Base-by-base conservation (phyloP, 1,284 basidiomycete species). In the Ceratobasidium sp. region DNA sequence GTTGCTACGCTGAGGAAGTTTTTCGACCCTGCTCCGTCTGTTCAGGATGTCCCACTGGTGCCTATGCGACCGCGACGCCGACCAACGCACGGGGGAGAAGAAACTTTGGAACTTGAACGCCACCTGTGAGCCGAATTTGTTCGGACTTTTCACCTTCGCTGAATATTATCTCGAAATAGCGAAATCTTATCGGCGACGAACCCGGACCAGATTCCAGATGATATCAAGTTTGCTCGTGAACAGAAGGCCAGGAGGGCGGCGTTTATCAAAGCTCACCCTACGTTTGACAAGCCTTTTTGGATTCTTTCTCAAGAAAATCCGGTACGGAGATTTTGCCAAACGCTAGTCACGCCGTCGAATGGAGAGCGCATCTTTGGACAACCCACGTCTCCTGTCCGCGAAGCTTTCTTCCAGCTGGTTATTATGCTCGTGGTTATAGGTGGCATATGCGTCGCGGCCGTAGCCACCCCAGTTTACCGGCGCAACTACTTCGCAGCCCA, bases 281-380 rank as follows among this genome's bases (percentile, higher is more conserved):
- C 90, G 0, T 99, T 92, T 78, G 96, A 98, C 81, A 91, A 90
- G 77, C 88, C 92, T 0, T 91, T 98, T 76, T 98, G 94, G 90
- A 76, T 97, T 9, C 92, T 98, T 79, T 88, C 90, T 2, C 95
- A 97, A 81, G 86, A 87, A 76, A 95, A 92, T 76, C 80, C 82
- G 3, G 60, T 97, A 51, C 90, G 96, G 0, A 85, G 84, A 64
- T 80, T 90, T 72, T 98, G 93, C 79, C 96, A 99, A 81, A 88
- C 86, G 72, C 80, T 97, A 38, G 94, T 96, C 6, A 87, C 88
- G 16, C 92, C 96, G 0, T 86, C 93, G 0, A 87, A 90, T 75
- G 95, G 94, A 33, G 89, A 94, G 72, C 90, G 95, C 0, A 91
- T 97, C 71, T 92, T 90, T 77, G 94, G 94, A 25, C 83, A 83